phyloP scores from a whole-genome alignment of 129 eudicot genomes.

The Artemisia annua region DNA sequence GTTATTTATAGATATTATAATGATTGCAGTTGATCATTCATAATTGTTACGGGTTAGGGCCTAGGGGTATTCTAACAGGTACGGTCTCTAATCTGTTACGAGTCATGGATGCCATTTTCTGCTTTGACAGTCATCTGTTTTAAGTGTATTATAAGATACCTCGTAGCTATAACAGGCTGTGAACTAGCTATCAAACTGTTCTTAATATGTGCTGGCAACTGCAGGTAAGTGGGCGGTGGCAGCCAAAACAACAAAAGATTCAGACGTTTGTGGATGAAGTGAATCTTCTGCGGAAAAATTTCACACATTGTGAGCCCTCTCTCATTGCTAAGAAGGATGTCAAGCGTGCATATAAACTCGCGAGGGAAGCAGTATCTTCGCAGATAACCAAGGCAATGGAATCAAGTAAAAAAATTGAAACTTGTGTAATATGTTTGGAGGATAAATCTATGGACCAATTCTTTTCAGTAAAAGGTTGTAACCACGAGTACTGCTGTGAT shows the following conservation, averaged over 20 bases:
- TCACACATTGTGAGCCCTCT: slow-evolving; percentile 47
- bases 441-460: slow-evolving; percentile 44
- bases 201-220: slow-evolving; percentile 12
- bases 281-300: slow-evolving; percentile 40
- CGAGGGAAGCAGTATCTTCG: slow-evolving; percentile 66
- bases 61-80: too few species aligned
- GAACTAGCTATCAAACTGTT: background rate
- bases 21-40: too few species aligned
- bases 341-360: slow-evolving; percentile 65
- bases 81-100: too few species aligned
- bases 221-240: slow-evolving; percentile 63
- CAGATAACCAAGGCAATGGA: slow-evolving; percentile 45
- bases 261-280: slow-evolving; percentile 38
- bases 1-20: too few species aligned
- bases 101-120: too few species aligned
- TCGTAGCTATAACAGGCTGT: background rate
- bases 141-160: too few species aligned
- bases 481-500: slow-evolving; percentile 72
- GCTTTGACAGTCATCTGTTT: too few species aligned
- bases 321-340: slow-evolving; percentile 52
- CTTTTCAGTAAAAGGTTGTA: slow-evolving; percentile 53
- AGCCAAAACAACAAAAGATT: slow-evolving; percentile 50
- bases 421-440: slow-evolving; percentile 76
- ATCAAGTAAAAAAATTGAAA: slow-evolving; percentile 37
- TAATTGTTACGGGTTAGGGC: too few species aligned